phyloP scores from a whole-genome alignment of 148 eudicot genomes.

The Cornus florida region DNA sequence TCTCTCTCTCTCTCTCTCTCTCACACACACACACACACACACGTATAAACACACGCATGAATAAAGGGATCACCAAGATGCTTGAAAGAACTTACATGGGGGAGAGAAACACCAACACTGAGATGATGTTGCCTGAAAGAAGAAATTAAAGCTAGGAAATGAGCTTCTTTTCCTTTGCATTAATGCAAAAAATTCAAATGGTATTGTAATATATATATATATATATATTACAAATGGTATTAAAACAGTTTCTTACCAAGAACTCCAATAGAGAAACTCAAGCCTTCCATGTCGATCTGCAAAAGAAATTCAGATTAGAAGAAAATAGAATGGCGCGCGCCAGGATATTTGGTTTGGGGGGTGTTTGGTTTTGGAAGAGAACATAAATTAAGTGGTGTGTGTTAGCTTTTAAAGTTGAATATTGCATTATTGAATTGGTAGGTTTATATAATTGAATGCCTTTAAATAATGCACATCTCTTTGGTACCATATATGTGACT shows the following conservation, averaged over 20 bases:
- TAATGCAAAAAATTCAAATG: neutral
- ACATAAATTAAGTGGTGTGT: no score
- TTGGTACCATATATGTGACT: no score
- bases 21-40: neutral
- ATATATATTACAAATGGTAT: neutral
- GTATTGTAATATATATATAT: no score
- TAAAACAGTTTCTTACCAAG: neutral
- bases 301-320: neutral
- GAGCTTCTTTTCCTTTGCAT: neutral
- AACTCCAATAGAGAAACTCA: conserved; percentile 4
- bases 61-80: no score
- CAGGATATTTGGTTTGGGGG: neutral
- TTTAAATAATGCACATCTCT: no score
- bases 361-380: no score
- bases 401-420: no score
- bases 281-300: neutral
- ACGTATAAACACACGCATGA: neutral
- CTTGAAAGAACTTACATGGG: conserved; percentile 18
- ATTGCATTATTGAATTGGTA: no score
- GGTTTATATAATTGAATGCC: no score
- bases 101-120: conserved; percentile 31
- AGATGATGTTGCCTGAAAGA: conserved; percentile 29
- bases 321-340: neutral
- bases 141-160: neutral
- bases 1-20: neutral